Percentiles rank a stretch among this genome's conserved stretches.
Evolutionary conservation across 2,329 filamentous ascomycete genomes (phyloP).

Genomic region (Fonsecaea multimorphosa): DNA sequence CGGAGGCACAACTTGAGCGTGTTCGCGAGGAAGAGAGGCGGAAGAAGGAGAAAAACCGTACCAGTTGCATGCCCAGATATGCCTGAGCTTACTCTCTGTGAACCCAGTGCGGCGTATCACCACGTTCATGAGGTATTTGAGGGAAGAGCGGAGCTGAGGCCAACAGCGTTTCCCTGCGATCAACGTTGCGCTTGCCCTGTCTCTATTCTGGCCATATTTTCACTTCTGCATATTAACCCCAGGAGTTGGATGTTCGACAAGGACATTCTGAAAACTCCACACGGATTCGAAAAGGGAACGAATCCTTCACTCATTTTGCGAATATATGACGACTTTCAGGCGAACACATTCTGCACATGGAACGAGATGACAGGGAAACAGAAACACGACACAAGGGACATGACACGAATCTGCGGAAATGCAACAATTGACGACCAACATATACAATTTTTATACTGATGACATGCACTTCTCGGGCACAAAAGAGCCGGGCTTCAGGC

Average conservation of each 20-base stretch:
- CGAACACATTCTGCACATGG: neutral
- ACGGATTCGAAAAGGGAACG: neutral
- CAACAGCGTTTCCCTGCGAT: conserved; percentile 59
- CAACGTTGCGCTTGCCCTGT: neutral
- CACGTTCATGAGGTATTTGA: neutral
- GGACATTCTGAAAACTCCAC: neutral
- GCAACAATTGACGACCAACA: conserved; percentile 3
- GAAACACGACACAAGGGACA: conserved; percentile 1
- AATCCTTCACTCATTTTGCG: neutral
- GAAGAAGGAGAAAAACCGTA: conserved; percentile 41
- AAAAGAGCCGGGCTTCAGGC: neutral
- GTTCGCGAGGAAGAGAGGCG: conserved; percentile 28
- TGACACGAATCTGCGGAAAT: neutral
- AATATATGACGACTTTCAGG: conserved; percentile 1
- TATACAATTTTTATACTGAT: neutral
- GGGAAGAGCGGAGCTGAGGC: conserved; percentile 57
- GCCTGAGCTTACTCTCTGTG: conserved; percentile 8
- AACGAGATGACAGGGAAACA: conserved; percentile 1
- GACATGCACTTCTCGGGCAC: neutral
- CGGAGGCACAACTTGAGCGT: conserved; percentile 26
- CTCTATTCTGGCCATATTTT: neutral
- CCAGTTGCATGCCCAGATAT: conserved; percentile 22
- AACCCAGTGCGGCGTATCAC: neutral
- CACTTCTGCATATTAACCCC: neutral
- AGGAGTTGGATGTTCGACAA: neutral